Conservation (phyloP, 169 alveolate genomes). For the Sarcocystis neurona region DNA sequence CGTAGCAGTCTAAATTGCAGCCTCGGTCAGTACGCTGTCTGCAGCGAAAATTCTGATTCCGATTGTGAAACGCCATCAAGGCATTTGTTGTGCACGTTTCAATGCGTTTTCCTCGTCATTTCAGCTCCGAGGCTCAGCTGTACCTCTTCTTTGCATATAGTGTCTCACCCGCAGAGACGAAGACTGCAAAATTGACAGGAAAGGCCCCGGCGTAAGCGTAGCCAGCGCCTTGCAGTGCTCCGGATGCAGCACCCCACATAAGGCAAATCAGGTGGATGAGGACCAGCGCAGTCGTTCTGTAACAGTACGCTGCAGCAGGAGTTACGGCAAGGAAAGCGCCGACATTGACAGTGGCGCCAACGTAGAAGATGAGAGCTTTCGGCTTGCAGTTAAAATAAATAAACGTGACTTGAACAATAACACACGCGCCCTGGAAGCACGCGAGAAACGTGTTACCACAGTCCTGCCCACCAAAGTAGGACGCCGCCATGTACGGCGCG, state of each 20-base stretch:
- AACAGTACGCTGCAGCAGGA: not conserved
- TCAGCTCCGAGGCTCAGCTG: no score
- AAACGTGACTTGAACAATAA: not conserved
- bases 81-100: no score
- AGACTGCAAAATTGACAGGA: conserved; percentile 29
- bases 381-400: not conserved
- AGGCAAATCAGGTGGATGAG: conserved; percentile 35
- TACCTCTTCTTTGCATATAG: no score
- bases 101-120: no score
- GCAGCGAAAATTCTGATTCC: no score
- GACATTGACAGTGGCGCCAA: not conserved
- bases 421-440: conserved; percentile 26
- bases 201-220: conserved; percentile 18
- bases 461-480: conserved; percentile 23
- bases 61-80: no score
- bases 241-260: conserved; percentile 28
- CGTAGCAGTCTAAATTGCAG: no score
- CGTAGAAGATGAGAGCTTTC: not conserved
- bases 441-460: conserved; percentile 50
- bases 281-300: not conserved
- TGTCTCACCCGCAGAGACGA: conserved; percentile 28
- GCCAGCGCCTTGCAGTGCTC: conserved; percentile 55
- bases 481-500: conserved; percentile 45
- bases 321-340: not conserved
- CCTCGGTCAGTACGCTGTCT: no score